These are phyloP conservation scores for Eucalyptus tenuipes DNA, from an alignment of 345 rosid species.

Conservation along the genomic window DNA sequence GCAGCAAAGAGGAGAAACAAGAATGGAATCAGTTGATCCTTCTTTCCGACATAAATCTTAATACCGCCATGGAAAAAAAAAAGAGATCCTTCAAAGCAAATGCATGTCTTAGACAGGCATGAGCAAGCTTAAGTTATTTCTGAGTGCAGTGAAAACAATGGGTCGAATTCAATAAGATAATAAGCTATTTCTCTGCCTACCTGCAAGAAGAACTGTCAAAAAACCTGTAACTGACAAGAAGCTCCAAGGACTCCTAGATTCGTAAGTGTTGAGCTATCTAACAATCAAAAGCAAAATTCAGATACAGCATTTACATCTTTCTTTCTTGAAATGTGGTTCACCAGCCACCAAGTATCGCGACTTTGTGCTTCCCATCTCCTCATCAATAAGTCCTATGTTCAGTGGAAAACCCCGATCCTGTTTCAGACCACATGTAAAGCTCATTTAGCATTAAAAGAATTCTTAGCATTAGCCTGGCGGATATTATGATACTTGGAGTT, in stretches of 20 bases:
- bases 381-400: not conserved
- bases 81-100: not conserved
- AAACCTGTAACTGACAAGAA: not conserved
- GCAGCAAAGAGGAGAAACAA: not conserved
- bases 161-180: not conserved
- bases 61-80: not conserved
- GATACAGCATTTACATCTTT: not conserved
- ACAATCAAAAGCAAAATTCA: not conserved
- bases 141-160: not conserved
- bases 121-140: not conserved
- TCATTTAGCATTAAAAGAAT: not conserved
- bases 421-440: not conserved
- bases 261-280: not conserved
- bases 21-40: not conserved
- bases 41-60: not conserved
- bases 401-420: not conserved
- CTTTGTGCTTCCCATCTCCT: not conserved
- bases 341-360: not conserved
- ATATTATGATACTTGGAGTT: not conserved
- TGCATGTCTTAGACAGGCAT: not conserved
- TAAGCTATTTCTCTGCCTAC: not conserved
- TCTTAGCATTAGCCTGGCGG: constrained; percentile 2
- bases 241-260: not conserved
- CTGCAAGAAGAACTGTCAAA: not conserved
- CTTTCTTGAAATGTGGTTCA: not conserved